Base-by-base conservation (phyloP, 768 basidiomycete species). In the Asterophora lycoperdoides region DNA sequence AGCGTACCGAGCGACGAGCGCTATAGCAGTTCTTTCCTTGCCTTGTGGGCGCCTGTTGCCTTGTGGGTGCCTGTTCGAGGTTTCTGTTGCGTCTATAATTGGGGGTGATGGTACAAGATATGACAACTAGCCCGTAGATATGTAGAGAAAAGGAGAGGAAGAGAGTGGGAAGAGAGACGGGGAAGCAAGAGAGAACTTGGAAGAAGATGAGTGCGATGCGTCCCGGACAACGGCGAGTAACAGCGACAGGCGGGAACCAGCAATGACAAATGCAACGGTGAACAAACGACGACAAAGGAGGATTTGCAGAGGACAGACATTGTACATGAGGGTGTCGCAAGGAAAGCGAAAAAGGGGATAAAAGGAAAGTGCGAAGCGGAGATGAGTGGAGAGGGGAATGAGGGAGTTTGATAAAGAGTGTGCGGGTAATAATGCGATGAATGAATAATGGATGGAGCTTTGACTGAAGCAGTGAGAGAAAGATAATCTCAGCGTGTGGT, bases 71-170 rank as follows among this genome's bases (percentile, higher is more conserved):
- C 29, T 29, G 29, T 29, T 29, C 43, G 32, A 17, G 23, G 18
- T 53, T 54, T 49, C 49, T 51, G 53, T 52, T 40, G 56, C 48
- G 48, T 57, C 56, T 54, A 50, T 57, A 23, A 47, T 52, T 55
- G 47, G 34, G 40, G 53, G 33, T 57, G 56, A 47, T 57, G 46
- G 33, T 57, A 57, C 56, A 57, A 54, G 53, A 57, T 52, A 57
- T 55, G 49, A 43, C 17, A 57, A 44, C 53, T 53, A 29, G 51
- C 47, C 56, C 46, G 48, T 57, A 57, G 49, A 52, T 57, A 57
- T 47, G 48, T 17, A 51, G 49, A 56, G 41, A 49, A 32, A 33
- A 23, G 23, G 23, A 23, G 23, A 23, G 23, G 23, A 23, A 23
- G 33, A 49, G 52, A 53, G 42, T 3, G 6, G 23, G 23, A 23